These are phyloP conservation scores for Populus hybrid DNA, from an alignment of 441 rosid species.

Conservation along the genomic window DNA sequence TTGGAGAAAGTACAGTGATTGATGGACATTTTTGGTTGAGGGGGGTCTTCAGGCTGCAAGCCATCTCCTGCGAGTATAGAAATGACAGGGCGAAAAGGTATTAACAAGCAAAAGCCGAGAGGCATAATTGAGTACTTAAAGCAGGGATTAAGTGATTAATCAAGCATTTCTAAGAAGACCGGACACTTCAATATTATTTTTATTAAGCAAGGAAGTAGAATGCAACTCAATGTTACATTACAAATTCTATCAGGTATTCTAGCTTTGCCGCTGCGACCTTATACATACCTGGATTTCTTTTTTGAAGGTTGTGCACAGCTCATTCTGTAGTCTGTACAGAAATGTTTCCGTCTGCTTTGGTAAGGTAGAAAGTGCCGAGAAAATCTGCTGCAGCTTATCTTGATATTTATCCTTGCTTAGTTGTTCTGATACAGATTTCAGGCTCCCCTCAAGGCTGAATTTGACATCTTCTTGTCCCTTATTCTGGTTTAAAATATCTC, in stretches of 20 bases:
- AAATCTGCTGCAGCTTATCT: conserved; percentile 53
- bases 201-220: not conserved
- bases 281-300: conserved; percentile 57
- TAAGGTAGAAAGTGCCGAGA: conserved; percentile 42
- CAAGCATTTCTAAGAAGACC: not conserved
- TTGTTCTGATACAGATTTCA: conserved; percentile 59
- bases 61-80: conserved; percentile 34
- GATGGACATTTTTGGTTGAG: conserved; percentile 29
- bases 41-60: conserved; percentile 23
- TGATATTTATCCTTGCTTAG: conserved; percentile 39
- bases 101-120: conserved; percentile 2
- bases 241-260: not conserved
- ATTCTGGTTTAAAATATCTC: conserved; percentile 41
- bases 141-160: not conserved
- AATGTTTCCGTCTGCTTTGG: conserved; percentile 57
- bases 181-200: not conserved
- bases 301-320: conserved; percentile 43
- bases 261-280: not conserved
- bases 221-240: not conserved
- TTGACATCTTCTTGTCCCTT: conserved; percentile 65
- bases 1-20: conserved; percentile 26
- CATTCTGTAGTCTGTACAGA: conserved; percentile 44
- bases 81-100: not conserved
- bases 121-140: not conserved
- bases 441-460: conserved; percentile 49